These are phyloP conservation scores for Ilyonectria sp. DNA, from an alignment of 2,329 filamentous ascomycete species.

Conservation along the genomic window DNA sequence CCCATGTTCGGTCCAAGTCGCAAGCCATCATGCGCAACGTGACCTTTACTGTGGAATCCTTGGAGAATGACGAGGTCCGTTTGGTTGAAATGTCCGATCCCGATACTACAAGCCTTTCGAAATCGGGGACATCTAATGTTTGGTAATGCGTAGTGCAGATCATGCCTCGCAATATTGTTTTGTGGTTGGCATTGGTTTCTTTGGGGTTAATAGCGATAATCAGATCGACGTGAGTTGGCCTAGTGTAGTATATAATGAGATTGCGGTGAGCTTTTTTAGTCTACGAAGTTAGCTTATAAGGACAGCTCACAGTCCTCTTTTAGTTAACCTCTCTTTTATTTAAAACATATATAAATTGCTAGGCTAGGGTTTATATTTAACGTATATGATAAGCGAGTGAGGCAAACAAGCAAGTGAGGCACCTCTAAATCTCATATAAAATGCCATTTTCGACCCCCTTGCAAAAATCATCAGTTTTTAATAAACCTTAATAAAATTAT, in stretches of 20 bases:
- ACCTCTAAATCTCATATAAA: too few relatives aligned
- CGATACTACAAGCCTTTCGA: conserved; percentile 6
- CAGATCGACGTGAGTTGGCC: neutral
- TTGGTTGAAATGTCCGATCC: conserved; percentile 50
- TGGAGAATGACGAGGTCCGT: conserved; percentile 49
- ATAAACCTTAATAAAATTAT: too few relatives aligned
- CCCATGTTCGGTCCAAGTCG: conserved; percentile 29
- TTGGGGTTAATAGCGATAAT: neutral
- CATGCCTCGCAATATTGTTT: neutral
- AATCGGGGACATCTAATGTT: neutral
- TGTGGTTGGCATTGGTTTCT: neutral
- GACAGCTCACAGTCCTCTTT: neutral
- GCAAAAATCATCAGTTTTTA: too few relatives aligned
- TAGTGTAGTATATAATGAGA: neutral
- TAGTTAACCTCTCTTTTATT: neutral
- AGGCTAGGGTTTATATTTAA: too few relatives aligned
- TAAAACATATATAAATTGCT: too few relatives aligned
- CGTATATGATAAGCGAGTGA: too few relatives aligned
- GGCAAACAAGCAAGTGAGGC: too few relatives aligned
- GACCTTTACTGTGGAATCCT: conserved; percentile 54
- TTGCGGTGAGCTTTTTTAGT: neutral
- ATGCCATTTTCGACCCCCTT: too few relatives aligned
- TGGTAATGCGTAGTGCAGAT: neutral
- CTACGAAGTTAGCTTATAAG: neutral
- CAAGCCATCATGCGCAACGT: conserved; percentile 51